These are phyloP conservation scores for Tillandsia leiboldiana DNA, from an alignment of 176 grass and related monocot genomes.

Conservation along the genomic window DNA sequence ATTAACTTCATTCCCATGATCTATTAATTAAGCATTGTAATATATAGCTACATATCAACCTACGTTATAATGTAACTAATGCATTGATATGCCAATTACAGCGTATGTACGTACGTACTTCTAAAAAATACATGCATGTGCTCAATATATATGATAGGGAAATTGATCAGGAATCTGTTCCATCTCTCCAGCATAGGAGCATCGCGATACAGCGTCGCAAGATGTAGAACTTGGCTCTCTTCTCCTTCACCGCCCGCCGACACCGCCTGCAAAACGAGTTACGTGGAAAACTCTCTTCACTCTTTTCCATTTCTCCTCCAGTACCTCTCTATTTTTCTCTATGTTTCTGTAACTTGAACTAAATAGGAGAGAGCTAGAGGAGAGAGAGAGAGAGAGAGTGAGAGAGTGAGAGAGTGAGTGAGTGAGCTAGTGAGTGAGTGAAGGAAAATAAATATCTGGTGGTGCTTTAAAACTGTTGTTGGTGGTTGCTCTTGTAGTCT, in stretches of 20 bases:
- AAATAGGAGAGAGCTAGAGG: not conserved
- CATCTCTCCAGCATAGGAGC: constrained; percentile 1
- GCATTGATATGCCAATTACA: too few relatives aligned
- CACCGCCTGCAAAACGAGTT: not conserved
- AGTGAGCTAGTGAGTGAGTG: too few relatives aligned
- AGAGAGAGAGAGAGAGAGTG: not conserved
- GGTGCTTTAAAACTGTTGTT: too few relatives aligned
- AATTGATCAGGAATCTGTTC: not conserved
- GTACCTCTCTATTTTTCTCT: not conserved
- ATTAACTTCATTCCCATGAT: too few relatives aligned
- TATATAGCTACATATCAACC: too few relatives aligned
- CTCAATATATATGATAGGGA: not conserved
- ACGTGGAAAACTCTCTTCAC: not conserved
- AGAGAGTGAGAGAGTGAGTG: too few relatives aligned
- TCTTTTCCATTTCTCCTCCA: not conserved
- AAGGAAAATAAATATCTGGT: too few relatives aligned
- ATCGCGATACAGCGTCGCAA: not conserved
- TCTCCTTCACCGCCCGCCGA: not conserved
- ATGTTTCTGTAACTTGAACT: not conserved
- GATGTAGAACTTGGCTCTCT: not conserved
- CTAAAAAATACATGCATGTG: not conserved
- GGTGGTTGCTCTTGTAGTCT: too few relatives aligned
- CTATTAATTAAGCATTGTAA: too few relatives aligned
- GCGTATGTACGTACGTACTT: not conserved
- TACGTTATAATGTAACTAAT: too few relatives aligned